phyloP scores from a whole-genome alignment of 345 rosid species.

The Melaleuca alternifolia region DNA sequence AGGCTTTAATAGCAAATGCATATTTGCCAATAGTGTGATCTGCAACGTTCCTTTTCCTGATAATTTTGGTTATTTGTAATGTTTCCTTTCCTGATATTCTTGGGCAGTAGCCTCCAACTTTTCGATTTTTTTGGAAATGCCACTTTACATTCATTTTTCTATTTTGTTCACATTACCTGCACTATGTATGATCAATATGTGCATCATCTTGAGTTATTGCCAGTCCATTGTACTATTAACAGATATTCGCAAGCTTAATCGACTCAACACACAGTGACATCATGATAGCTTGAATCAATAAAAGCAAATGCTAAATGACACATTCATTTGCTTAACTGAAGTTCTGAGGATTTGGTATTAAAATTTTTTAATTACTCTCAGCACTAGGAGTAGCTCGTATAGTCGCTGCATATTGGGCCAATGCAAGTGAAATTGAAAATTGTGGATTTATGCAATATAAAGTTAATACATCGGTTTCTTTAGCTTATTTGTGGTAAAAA shows the following conservation, averaged over 20 bases:
- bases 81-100: background rate
- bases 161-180: background rate
- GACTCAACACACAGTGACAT: background rate
- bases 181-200: background rate
- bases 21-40: background rate
- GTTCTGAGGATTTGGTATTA: background rate
- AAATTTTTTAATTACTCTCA: background rate
- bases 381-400: background rate
- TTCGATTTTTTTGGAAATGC: background rate
- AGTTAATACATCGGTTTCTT: background rate
- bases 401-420: background rate
- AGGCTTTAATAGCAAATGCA: background rate
- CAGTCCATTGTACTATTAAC: background rate
- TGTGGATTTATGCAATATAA: background rate
- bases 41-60: background rate
- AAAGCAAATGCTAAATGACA: background rate
- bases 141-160: background rate
- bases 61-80: background rate
- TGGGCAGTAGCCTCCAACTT: background rate
- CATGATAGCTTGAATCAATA: background rate
- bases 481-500: background rate
- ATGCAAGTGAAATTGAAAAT: background rate
- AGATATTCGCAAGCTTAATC: background rate
- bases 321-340: background rate
- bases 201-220: background rate